phyloP scores from a whole-genome alignment of 2,329 filamentous ascomycete species.

The Trichophyton verrucosum region DNA sequence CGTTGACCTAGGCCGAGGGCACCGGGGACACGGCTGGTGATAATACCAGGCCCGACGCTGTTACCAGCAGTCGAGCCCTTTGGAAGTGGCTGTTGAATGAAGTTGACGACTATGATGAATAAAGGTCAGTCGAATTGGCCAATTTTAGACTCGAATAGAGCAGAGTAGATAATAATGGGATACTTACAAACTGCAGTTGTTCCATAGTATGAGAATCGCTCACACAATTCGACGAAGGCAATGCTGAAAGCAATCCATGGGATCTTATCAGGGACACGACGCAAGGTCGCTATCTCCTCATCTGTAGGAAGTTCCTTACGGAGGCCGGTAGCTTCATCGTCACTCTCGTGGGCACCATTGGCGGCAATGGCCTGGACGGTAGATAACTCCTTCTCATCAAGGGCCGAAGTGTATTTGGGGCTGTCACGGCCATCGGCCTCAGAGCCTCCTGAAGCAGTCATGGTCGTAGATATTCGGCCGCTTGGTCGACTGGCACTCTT shows the following conservation, averaged over 20 bases:
- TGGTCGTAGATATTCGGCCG: background rate
- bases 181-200: conserved; percentile 51
- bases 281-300: conserved; percentile 25
- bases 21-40: conserved; percentile 37
- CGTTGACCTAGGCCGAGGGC: conserved; percentile 48
- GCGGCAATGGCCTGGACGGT: conserved; percentile 6
- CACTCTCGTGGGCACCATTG: conserved; percentile 10
- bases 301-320: conserved; percentile 18
- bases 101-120: conserved; percentile 43
- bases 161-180: conserved; percentile 10
- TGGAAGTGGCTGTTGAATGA: conserved; percentile 47
- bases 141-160: background rate
- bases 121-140: conserved; percentile 9
- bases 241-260: conserved; percentile 56
- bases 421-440: background rate
- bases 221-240: conserved; percentile 60
- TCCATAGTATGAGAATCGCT: conserved; percentile 69
- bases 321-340: conserved; percentile 9
- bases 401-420: background rate
- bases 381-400: conserved; percentile 12
- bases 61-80: conserved; percentile 44
- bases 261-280: conserved; percentile 34
- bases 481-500: background rate
- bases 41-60: conserved; percentile 20
- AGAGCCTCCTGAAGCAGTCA: background rate